A percentile compares a stretch with the other conserved stretches of the same genome.
phyloP scores from a whole-genome alignment of 441 rosid species.

The Croton setiger region DNA sequence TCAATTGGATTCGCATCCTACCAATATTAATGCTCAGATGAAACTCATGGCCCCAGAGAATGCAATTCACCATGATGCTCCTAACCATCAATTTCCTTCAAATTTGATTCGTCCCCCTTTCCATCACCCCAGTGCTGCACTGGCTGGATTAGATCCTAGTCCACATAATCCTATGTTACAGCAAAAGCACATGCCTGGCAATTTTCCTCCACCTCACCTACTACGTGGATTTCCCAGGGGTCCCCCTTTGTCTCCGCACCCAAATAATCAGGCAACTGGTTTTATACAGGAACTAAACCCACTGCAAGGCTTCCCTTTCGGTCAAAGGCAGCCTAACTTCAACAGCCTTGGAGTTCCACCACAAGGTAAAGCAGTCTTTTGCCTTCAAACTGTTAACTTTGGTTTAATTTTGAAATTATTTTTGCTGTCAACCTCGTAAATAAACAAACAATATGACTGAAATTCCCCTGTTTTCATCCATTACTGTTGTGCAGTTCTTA shows the following conservation, averaged over 20 bases:
- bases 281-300: constrained; percentile 53
- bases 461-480: neutral
- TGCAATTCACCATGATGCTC: constrained; percentile 47
- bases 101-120: constrained; percentile 64
- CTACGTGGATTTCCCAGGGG: constrained; percentile 59
- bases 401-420: neutral
- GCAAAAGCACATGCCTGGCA: constrained; percentile 63
- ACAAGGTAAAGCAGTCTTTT: constrained; percentile 38
- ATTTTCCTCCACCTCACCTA: constrained; percentile 56
- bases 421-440: neutral
- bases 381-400: neutral
- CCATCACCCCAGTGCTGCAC: constrained; percentile 48
- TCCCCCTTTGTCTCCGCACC: constrained; percentile 40
- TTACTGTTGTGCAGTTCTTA: neutral
- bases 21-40: constrained; percentile 54
- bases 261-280: constrained; percentile 55
- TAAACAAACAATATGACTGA: neutral
- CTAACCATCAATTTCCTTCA: constrained; percentile 55
- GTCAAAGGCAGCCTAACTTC: constrained; percentile 60
- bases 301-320: constrained; percentile 62
- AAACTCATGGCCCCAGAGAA: constrained; percentile 55
- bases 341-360: constrained; percentile 44
- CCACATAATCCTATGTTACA: constrained; percentile 52
- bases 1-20: constrained; percentile 59
- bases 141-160: constrained; percentile 60